A percentile compares a stretch with the other conserved stretches of the same genome.
phyloP scores from a whole-genome alignment of 371 early-diverging fungal species.

The Mucor mucedo region DNA sequence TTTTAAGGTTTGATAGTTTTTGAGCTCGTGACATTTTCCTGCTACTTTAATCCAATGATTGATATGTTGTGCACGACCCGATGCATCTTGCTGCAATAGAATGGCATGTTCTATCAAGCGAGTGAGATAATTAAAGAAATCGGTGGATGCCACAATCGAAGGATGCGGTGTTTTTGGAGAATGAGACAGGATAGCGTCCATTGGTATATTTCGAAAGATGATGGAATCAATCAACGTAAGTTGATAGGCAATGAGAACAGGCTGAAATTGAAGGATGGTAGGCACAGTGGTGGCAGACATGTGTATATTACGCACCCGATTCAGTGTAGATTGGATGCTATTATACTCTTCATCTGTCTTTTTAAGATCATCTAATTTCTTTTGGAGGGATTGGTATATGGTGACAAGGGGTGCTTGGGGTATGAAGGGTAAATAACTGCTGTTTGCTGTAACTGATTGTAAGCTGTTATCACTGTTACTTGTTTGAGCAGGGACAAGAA shows the following conservation, averaged over 20 bases:
- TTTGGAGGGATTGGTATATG: slow-evolving; percentile 34
- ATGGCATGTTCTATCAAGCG: slow-evolving; percentile 76
- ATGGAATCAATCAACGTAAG: slow-evolving; percentile 75
- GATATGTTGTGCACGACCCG: slow-evolving; percentile 67
- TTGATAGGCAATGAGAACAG: slow-evolving; percentile 73
- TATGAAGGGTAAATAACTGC: slow-evolving; percentile 34
- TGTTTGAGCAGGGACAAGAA: slow-evolving; percentile 50
- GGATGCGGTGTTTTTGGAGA: slow-evolving; percentile 69
- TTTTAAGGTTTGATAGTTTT: slow-evolving; percentile 77
- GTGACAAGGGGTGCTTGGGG: slow-evolving; percentile 45
- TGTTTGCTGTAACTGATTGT: slow-evolving; percentile 12
- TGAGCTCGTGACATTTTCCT: slow-evolving; percentile 59
- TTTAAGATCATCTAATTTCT: slow-evolving; percentile 29
- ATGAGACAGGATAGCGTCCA: slow-evolving; percentile 65
- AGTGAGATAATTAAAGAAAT: slow-evolving; percentile 84
- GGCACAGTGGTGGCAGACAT: slow-evolving; percentile 60
- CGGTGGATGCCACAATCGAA: slow-evolving; percentile 72
- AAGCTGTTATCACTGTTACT: slow-evolving; percentile 42
- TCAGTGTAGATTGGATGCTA: slow-evolving; percentile 33
- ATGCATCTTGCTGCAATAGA: slow-evolving; percentile 62
- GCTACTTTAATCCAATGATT: slow-evolving; percentile 80
- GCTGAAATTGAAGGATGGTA: slow-evolving; percentile 67
- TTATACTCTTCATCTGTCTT: slow-evolving; percentile 4
- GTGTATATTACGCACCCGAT: slow-evolving; percentile 58
- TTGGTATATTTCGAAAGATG: slow-evolving; percentile 70